Evolutionary conservation across 1,139 yeast genomes (phyloP).

Genomic region (Kluyveromyces sp.): DNA sequence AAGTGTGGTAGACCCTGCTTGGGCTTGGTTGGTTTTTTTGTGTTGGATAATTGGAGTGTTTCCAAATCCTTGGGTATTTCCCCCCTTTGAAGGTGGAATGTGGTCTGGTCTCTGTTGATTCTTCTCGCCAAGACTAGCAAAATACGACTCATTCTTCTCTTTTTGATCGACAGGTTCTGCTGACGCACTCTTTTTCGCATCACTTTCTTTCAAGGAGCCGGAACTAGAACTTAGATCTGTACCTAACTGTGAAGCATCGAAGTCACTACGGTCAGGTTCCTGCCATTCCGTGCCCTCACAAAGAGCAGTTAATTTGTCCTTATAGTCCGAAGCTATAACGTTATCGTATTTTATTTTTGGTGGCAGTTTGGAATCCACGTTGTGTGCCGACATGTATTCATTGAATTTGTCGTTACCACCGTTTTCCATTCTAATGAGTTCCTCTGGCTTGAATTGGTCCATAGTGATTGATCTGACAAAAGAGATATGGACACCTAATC

Average conservation of each 20-base stretch:
- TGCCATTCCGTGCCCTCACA: conserved; percentile 69
- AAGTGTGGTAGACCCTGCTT: conserved; percentile 33
- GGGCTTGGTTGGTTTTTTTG: conserved; percentile 24
- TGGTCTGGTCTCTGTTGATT: conserved; percentile 70
- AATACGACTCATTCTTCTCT: conserved; percentile 68
- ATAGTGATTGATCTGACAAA: conserved; percentile 93
- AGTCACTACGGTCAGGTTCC: conserved; percentile 54
- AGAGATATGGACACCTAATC: conserved; percentile 92
- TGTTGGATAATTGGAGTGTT: conserved; percentile 44
- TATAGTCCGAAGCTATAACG: conserved; percentile 89
- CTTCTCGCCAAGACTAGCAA: conserved; percentile 66
- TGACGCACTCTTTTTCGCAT: neutral
- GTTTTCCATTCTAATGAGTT: conserved; percentile 79
- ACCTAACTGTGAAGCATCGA: conserved; percentile 21
- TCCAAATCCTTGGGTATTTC: conserved; percentile 84
- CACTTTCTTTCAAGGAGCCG: conserved; percentile 3
- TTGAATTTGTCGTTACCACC: conserved; percentile 86
- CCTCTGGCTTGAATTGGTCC: conserved; percentile 96
- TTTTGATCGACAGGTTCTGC: conserved; percentile 36
- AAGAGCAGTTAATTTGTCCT: conserved; percentile 66
- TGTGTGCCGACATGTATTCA: conserved; percentile 60
- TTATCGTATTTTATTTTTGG: conserved; percentile 76
- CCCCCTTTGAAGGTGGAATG: conserved; percentile 95
- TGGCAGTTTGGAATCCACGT: conserved; percentile 58
- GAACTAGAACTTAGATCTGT: conserved; percentile 6